phyloP scores from a whole-genome alignment of 1,284 basidiomycete genomes.

The Ceratobasidium sp. region DNA sequence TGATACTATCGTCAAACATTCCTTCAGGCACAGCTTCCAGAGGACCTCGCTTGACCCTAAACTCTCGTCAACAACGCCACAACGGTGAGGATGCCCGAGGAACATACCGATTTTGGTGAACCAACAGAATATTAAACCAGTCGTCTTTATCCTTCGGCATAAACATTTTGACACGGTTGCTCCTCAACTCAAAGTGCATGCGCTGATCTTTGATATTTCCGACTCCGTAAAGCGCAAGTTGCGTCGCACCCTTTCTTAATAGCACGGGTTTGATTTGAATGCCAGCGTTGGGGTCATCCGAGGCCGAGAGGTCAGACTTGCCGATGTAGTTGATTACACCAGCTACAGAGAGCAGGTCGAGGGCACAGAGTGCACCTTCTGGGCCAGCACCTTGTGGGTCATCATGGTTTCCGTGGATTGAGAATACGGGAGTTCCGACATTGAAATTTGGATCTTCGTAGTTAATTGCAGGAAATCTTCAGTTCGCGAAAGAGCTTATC shows the following conservation, averaged over 20 bases:
- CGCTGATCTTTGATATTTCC: constrained; percentile 97
- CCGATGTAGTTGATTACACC: constrained; percentile 99
- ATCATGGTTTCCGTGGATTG: constrained; percentile 99
- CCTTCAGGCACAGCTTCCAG: constrained; percentile 94
- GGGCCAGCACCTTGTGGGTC: constrained; percentile 96
- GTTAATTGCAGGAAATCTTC: constrained; percentile 93
- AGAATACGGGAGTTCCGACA: constrained; percentile 94
- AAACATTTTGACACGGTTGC: constrained; percentile 94
- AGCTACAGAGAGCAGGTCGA: constrained; percentile 92
- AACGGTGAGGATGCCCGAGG: constrained; percentile 19
- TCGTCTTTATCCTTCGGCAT: constrained; percentile 88
- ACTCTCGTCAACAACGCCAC: background rate
- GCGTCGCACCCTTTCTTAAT: constrained; percentile 86
- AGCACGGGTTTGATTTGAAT: constrained; percentile 91
- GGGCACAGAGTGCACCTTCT: constrained; percentile 92
- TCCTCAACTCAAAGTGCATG: constrained; percentile 94
- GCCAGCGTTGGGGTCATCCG: constrained; percentile 73
- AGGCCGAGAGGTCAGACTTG: constrained; percentile 67
- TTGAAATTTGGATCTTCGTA: constrained; percentile 98
- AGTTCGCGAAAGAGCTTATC: background rate
- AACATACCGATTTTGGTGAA: constrained; percentile 94
- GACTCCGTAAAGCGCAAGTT: constrained; percentile 91
- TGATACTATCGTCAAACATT: constrained; percentile 95
- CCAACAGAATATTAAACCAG: constrained; percentile 94
- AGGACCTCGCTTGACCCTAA: constrained; percentile 89